A percentile compares a stretch with the other conserved stretches of the same genome.
phyloP scores from a whole-genome alignment of 192 early-diverging fungal genomes.

The Neocallimastix lanati region DNA sequence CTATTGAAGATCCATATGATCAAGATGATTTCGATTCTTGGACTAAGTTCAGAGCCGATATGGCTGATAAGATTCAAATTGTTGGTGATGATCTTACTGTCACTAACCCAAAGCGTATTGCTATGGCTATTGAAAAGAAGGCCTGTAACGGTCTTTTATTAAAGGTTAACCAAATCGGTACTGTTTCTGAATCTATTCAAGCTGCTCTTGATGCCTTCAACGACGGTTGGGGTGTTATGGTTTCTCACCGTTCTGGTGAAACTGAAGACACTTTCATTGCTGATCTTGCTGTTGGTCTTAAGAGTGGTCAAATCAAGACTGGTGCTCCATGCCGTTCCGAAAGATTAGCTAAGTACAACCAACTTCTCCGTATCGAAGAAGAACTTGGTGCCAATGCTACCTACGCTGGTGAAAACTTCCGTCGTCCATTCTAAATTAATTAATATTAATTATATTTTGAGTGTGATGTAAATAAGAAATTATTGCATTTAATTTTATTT shows the following conservation, averaged over 20 bases:
- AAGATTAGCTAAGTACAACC: slow-evolving; percentile 97
- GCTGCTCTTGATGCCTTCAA: slow-evolving; percentile 53
- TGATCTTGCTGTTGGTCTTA: slow-evolving; percentile 89
- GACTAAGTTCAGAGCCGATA: slow-evolving; percentile 47
- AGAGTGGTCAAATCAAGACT: slow-evolving; percentile 90
- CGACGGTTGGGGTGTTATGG: slow-evolving; percentile 98
- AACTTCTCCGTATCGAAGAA: slow-evolving; percentile 93
- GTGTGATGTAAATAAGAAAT: too few relatives aligned
- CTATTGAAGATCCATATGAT: slow-evolving; percentile 98
- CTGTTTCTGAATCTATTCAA: slow-evolving; percentile 86
- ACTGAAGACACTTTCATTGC: slow-evolving; percentile 96
- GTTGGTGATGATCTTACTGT: slow-evolving; percentile 97
- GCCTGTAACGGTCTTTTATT: slow-evolving; percentile 84
- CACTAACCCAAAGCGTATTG: slow-evolving; percentile 89
- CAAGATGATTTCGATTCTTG: slow-evolving; percentile 96
- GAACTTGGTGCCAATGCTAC: slow-evolving; percentile 77
- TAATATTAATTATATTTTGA: too few relatives aligned
- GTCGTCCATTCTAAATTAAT: slow-evolving; percentile 21
- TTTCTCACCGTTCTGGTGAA: slow-evolving; percentile 96
- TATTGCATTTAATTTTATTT: too few relatives aligned
- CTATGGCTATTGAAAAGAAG: slow-evolving; percentile 80
- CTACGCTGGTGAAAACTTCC: slow-evolving; percentile 90
- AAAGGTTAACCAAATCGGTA: slow-evolving; percentile 99
- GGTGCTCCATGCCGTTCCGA: slow-evolving; percentile 96
- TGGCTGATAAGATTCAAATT: slow-evolving; percentile 58